phyloP scores from a whole-genome alignment of 1,284 basidiomycete species.

The Exobasidium cylindrosporum region DNA sequence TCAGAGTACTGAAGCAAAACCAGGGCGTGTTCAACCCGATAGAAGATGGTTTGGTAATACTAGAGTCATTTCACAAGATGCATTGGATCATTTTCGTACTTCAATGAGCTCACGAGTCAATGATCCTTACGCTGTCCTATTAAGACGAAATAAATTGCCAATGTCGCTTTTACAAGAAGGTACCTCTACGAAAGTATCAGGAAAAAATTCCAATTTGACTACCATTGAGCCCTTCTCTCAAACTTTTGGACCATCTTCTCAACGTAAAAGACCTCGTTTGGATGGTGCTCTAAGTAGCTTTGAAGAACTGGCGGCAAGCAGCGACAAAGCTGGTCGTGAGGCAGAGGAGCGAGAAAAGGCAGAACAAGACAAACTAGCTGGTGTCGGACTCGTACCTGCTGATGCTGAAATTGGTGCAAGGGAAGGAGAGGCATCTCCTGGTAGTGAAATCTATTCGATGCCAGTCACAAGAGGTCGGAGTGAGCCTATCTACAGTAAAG shows the following conservation, averaged over 20 bases:
- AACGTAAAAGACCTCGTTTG: constrained; percentile 52
- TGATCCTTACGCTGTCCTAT: constrained; percentile 51
- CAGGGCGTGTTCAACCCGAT: constrained; percentile 54
- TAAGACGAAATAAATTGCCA: constrained; percentile 53
- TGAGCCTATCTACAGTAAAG: constrained; percentile 53
- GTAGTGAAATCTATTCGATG: constrained; percentile 41
- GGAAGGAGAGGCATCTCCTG: background rate
- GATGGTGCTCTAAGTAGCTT: constrained; percentile 46
- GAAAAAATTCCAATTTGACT: constrained; percentile 47
- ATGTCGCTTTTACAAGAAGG: constrained; percentile 53
- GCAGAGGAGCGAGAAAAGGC: constrained; percentile 40
- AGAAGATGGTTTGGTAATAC: constrained; percentile 69
- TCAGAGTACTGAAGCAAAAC: constrained; percentile 52
- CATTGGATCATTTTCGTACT: constrained; percentile 61
- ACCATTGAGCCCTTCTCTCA: constrained; percentile 47
- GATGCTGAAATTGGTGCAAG: constrained; percentile 42
- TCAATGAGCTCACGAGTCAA: constrained; percentile 46
- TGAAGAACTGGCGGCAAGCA: constrained; percentile 46
- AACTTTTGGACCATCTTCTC: constrained; percentile 52
- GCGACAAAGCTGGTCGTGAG: constrained; percentile 32
- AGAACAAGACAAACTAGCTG: constrained; percentile 37
- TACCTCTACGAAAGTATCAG: constrained; percentile 21
- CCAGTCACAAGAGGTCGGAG: constrained; percentile 51
- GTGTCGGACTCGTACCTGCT: constrained; percentile 47
- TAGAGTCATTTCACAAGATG: constrained; percentile 70